Conservation (phyloP, 345 rosid genomes). For the Pugionium dolabratum region DNA sequence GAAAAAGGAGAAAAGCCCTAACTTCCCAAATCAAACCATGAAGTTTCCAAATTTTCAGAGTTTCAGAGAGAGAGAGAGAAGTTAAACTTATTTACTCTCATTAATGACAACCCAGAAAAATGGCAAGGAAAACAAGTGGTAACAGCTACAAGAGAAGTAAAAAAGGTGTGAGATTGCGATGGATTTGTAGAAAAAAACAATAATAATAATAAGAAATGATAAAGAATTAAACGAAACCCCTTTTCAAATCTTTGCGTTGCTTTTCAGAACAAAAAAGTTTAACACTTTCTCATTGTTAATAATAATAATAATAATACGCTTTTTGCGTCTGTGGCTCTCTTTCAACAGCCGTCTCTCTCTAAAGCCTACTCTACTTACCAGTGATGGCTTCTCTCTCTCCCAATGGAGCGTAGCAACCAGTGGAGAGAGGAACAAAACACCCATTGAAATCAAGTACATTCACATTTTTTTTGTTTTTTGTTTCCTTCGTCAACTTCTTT, state of each 20-base stretch:
- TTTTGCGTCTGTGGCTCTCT: constrained; percentile 33
- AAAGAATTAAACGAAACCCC: not conserved
- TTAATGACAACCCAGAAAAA: constrained; percentile 32
- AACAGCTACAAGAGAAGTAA: constrained; percentile 32
- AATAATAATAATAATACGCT: not conserved
- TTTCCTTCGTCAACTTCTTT: not conserved
- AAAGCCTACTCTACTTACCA: constrained; percentile 31
- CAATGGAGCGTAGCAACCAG: not conserved
- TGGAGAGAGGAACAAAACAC: constrained; percentile 19
- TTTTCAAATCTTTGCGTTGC: constrained; percentile 29
- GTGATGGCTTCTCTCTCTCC: constrained; percentile 29
- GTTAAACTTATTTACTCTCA: constrained; percentile 40
- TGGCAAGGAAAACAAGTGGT: constrained; percentile 31
- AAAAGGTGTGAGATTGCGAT: constrained; percentile 33
- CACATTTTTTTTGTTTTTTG: not conserved
- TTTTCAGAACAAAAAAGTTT: constrained; percentile 38
- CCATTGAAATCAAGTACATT: not conserved
- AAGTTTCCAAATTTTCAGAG: constrained; percentile 32
- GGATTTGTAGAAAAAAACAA: not conserved
- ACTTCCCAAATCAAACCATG: constrained; percentile 42
- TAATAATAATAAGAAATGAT: constrained; percentile 21
- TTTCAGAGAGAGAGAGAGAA: constrained; percentile 19
- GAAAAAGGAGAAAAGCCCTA: constrained; percentile 36
- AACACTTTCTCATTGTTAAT: constrained; percentile 25
- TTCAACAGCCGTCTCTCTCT: constrained; percentile 30